phyloP scores from a whole-genome alignment of 2,329 filamentous ascomycete genomes.

The Phialophora verrucosa region DNA sequence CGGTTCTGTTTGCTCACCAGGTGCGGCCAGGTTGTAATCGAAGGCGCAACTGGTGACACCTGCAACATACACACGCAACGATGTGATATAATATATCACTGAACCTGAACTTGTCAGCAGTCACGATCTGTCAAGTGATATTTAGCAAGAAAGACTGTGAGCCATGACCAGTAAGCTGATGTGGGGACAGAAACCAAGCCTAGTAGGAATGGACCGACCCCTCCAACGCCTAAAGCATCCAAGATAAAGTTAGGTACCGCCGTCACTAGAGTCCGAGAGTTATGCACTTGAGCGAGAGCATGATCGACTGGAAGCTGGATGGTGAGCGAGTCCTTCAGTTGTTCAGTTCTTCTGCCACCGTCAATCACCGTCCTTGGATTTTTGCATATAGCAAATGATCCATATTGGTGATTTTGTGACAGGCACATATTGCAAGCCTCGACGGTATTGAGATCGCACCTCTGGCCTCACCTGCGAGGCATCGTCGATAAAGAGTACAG shows the following conservation, averaged over 20 bases:
- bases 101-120: neutral
- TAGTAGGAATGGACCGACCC: neutral
- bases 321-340: neutral
- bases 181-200: constrained; percentile 2
- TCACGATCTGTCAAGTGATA: constrained; percentile 4
- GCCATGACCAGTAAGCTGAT: constrained; percentile 10
- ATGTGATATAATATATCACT: neutral
- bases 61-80: neutral
- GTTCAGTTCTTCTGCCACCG: neutral
- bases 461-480: no score
- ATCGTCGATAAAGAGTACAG: no score
- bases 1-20: neutral
- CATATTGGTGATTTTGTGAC: no score
- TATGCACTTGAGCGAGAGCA: neutral
- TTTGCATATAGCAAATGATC: neutral
- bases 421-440: no score
- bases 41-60: neutral
- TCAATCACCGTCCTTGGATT: neutral
- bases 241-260: neutral
- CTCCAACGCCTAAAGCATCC: neutral
- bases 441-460: no score
- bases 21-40: neutral
- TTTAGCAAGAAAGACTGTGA: neutral
- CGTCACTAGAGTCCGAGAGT: neutral
- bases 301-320: neutral